A percentile compares a stretch with the other conserved stretches of the same genome.
Evolutionary conservation across 495 filamentous ascomycete genomes (phyloP).

Genomic region (Tuber calosporum): DNA sequence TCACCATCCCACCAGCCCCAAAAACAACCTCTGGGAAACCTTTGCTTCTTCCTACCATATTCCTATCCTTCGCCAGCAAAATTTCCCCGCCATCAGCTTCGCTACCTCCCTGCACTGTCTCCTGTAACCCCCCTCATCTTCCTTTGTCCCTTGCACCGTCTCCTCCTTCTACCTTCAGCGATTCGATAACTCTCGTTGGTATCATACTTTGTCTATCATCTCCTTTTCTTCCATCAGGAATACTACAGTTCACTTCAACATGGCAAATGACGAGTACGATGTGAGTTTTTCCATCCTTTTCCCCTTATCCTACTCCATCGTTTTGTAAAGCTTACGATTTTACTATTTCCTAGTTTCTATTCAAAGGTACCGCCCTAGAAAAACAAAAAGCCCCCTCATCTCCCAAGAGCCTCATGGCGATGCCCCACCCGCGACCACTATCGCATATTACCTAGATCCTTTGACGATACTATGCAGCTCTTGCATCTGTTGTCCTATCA

Average conservation of each 20-base stretch:
- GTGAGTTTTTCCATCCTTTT: conserved; percentile 52
- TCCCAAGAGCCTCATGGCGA: conserved; percentile 39
- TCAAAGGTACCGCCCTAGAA: conserved; percentile 73
- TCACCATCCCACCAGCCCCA: neutral
- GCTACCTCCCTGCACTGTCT: neutral
- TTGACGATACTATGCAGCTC: conserved; percentile 14
- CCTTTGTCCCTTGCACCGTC: neutral
- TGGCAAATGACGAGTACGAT: conserved; percentile 99
- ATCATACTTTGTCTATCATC: conserved; percentile 12
- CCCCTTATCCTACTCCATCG: conserved; percentile 15
- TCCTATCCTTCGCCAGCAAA: neutral
- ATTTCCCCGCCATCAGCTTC: neutral
- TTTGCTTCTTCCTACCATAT: neutral
- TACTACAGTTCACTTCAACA: conserved; percentile 44
- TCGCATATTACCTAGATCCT: conserved; percentile 15
- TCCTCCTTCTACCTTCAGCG: conserved; percentile 27
- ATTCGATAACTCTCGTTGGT: conserved; percentile 20
- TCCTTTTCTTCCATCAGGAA: conserved; percentile 32
- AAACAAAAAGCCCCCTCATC: conserved; percentile 17
- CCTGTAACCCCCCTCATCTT: neutral
- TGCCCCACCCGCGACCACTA: conserved; percentile 21
- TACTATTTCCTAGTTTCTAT: conserved; percentile 70
- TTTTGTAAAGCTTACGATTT: conserved; percentile 21
- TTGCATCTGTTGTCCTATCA: neutral
- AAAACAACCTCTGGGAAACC: neutral